These are phyloP conservation scores for Xylaria curta DNA, from an alignment of 495 filamentous ascomycete species.

Conservation along the genomic window DNA sequence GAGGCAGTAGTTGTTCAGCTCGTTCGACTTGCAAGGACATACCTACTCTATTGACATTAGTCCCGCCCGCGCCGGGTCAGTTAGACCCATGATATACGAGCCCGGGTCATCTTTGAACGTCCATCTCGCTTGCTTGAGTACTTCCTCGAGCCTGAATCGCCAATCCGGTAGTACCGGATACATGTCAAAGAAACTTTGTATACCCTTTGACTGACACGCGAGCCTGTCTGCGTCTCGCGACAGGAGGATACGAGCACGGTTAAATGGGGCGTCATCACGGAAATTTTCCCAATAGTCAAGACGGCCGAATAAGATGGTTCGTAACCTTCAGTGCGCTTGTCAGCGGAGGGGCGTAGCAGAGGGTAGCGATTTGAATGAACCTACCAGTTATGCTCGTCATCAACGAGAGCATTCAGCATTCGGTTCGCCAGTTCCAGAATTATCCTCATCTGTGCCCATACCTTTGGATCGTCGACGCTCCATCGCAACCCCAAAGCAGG, in stretches of 20 bases:
- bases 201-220: background rate
- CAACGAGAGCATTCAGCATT: background rate
- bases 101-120: background rate
- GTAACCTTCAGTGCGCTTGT: background rate
- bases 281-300: background rate
- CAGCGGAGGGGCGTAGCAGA: background rate
- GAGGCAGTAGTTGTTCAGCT: background rate
- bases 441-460: background rate
- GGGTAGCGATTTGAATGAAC: background rate
- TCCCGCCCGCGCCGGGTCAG: background rate
- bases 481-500: background rate
- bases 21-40: background rate
- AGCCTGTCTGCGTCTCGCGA: background rate
- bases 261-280: background rate
- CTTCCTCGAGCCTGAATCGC: background rate
- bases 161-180: background rate
- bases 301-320: conserved; percentile 4
- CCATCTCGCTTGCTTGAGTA: background rate
- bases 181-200: background rate
- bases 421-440: conserved; percentile 1
- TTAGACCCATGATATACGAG: background rate
- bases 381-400: background rate
- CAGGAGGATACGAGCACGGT: background rate
- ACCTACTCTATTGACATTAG: conserved; percentile 4
- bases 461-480: conserved; percentile 12